Evolutionary conservation across 2,329 filamentous ascomycete genomes (phyloP).

Genomic region (Chaetomium olivaceum): DNA sequence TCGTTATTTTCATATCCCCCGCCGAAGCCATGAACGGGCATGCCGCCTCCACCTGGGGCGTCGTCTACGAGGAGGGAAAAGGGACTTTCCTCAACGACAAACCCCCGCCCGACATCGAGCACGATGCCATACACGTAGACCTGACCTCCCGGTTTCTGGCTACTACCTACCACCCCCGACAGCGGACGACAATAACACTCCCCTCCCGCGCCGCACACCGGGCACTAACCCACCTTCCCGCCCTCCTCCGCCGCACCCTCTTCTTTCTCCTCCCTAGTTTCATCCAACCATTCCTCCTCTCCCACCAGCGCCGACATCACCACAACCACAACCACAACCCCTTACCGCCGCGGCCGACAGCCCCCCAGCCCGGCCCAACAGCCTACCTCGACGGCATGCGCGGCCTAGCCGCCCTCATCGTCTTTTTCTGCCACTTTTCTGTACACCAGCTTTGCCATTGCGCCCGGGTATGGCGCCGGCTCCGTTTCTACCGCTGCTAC

Average conservation of each 20-base stretch:
- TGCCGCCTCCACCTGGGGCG: slow-evolving; percentile 38
- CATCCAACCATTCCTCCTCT: slow-evolving; percentile 41
- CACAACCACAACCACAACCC: slow-evolving; percentile 27
- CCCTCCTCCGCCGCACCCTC: slow-evolving; percentile 41
- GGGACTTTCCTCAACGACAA: slow-evolving; percentile 48
- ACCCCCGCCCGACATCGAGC: slow-evolving; percentile 47
- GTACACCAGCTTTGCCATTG: slow-evolving; percentile 55
- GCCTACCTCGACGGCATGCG: slow-evolving; percentile 61
- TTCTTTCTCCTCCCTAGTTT: slow-evolving; percentile 57
- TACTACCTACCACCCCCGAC: not conserved
- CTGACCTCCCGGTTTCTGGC: slow-evolving; percentile 30
- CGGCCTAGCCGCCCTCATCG: slow-evolving; percentile 56
- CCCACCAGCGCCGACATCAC: not conserved
- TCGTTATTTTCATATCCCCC: not conserved
- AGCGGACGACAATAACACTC: slow-evolving; percentile 29
- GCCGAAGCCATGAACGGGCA: slow-evolving; percentile 44
- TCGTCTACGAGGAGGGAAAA: slow-evolving; percentile 50
- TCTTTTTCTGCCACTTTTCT: slow-evolving; percentile 59
- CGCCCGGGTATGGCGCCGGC: slow-evolving; percentile 50
- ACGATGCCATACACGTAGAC: slow-evolving; percentile 43
- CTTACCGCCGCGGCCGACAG: slow-evolving; percentile 30
- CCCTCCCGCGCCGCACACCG: slow-evolving; percentile 1
- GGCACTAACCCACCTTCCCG: slow-evolving; percentile 18
- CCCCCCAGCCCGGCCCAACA: slow-evolving; percentile 49
- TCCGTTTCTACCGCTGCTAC: too few species aligned